Conservation (phyloP, 2,329 filamentous ascomycete species). For the Fusarium succisae region DNA sequence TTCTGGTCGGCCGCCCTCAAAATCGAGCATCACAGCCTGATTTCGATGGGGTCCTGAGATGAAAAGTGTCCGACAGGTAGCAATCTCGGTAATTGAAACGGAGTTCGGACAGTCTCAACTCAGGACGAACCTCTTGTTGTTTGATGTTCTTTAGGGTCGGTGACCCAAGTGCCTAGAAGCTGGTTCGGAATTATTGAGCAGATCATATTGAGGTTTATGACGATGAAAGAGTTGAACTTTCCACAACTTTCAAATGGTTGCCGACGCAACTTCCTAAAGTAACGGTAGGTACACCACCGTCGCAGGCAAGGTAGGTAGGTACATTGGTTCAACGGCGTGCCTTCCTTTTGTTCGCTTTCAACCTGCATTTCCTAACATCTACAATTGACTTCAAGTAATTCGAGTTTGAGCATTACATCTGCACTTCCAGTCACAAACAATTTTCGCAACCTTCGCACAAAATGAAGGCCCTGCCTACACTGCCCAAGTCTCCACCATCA, state of each 20-base stretch:
- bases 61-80: not conserved
- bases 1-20: not conserved
- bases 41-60: no score
- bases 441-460: not conserved
- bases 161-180: not conserved
- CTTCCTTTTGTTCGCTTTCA: not conserved
- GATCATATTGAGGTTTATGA: not conserved
- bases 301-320: no score
- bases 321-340: not conserved
- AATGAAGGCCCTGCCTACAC: not conserved
- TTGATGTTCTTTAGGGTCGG: not conserved
- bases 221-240: not conserved
- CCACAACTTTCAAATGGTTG: not conserved
- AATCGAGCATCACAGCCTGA: not conserved
- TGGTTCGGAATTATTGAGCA: not conserved
- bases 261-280: not conserved
- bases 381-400: not conserved
- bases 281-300: rapidly evolving
- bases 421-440: not conserved
- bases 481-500: not conserved
- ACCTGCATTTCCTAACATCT: not conserved
- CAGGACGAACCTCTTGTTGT: not conserved
- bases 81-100: not conserved
- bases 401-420: not conserved
- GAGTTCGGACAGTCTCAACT: not conserved